phyloP scores from a whole-genome alignment of 176 grass and related monocot genomes.

The Tillandsia fasciculata region DNA sequence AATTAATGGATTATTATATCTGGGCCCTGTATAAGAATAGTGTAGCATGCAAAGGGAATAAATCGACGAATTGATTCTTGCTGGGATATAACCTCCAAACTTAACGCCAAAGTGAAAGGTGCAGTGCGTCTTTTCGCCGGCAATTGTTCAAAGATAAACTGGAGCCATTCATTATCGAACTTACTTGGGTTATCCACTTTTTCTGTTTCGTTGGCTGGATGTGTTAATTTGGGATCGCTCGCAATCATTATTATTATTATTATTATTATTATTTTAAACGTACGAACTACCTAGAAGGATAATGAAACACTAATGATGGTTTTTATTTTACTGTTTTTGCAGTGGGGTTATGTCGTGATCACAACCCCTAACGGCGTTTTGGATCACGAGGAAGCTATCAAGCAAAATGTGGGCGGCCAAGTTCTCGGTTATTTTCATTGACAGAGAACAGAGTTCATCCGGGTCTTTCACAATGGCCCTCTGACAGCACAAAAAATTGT shows the following conservation, averaged over 20 bases:
- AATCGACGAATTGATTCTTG: too few relatives aligned
- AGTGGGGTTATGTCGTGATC: constrained; percentile 97
- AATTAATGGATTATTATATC: too few relatives aligned
- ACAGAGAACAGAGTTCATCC: neutral
- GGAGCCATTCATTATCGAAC: too few relatives aligned
- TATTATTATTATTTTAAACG: neutral
- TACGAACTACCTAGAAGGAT: neutral
- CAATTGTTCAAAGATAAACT: too few relatives aligned
- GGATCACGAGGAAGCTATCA: constrained; percentile 95
- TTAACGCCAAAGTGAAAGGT: too few relatives aligned
- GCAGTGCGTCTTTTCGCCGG: too few relatives aligned
- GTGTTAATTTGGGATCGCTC: neutral
- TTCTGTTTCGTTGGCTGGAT: too few relatives aligned
- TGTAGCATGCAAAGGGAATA: too few relatives aligned
- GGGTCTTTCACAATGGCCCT: neutral
- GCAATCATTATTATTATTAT: neutral
- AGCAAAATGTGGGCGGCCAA: constrained; percentile 78
- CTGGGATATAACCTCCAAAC: too few relatives aligned
- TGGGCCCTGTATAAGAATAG: too few relatives aligned
- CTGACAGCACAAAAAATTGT: neutral
- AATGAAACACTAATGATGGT: neutral
- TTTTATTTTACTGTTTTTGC: constrained; percentile 20
- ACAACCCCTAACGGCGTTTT: constrained; percentile 82
- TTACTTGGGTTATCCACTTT: too few relatives aligned
- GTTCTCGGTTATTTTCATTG: constrained; percentile 91